These are phyloP conservation scores for Microbotryum lychnidis-dioicae DNA, from an alignment of 1,284 basidiomycete genomes.

Conservation along the genomic window DNA sequence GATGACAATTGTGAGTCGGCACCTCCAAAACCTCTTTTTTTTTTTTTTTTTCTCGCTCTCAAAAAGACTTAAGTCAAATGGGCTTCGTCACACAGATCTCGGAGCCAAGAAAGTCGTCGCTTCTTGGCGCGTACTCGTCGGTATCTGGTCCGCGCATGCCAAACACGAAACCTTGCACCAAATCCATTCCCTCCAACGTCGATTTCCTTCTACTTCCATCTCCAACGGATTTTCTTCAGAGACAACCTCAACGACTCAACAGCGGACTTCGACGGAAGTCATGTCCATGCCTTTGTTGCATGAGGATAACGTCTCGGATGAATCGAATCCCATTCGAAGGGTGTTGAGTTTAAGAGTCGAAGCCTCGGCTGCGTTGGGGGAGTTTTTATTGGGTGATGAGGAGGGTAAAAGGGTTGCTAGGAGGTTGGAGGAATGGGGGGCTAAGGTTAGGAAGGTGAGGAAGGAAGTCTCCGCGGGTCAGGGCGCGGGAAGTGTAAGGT, in stretches of 20 bases:
- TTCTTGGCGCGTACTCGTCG: constrained; percentile 81
- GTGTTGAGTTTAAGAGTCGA: constrained; percentile 9
- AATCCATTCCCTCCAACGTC: not conserved
- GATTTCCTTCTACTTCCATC: constrained; percentile 4
- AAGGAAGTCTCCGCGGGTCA: too few species aligned
- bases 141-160: constrained; percentile 71
- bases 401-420: too few species aligned
- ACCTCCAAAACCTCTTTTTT: too few species aligned
- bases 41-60: too few species aligned
- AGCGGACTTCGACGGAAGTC: not conserved
- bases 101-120: constrained; percentile 65
- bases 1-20: constrained; percentile 50
- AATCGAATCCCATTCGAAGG: constrained; percentile 4
- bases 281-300: not conserved
- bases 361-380: constrained; percentile 2
- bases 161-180: constrained; percentile 17
- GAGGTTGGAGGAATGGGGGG: too few species aligned
- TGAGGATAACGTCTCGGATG: not conserved
- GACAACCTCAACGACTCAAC: not conserved
- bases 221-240: constrained; percentile 6
- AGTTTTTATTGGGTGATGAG: not conserved
- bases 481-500: too few species aligned
- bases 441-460: too few species aligned
- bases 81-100: not conserved
- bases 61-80: too few species aligned